Evolutionary conservation across 805 yeast genomes (phyloP).

Genomic region (Jamesozyma gamospora): DNA sequence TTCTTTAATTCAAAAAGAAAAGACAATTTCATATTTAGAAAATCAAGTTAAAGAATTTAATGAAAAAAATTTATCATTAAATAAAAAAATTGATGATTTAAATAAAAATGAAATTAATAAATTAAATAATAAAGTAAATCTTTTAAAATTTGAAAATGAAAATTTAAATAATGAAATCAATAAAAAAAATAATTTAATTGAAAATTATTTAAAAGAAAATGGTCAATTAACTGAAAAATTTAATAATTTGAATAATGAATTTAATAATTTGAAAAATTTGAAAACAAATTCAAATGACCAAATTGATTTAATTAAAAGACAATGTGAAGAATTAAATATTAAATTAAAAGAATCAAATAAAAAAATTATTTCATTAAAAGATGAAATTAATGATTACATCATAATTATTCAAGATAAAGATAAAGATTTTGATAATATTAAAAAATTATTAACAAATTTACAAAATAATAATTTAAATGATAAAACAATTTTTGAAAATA

Average conservation of each 20-base stretch:
- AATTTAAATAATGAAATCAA: conserved; percentile 30
- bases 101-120: conserved; percentile 27
- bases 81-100: conserved; percentile 23
- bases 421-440: conserved; percentile 64
- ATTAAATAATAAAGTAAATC: conserved; percentile 23
- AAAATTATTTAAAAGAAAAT: conserved; percentile 31
- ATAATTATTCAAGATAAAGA: conserved; percentile 69
- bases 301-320: conserved; percentile 45
- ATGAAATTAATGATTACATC: conserved; percentile 70
- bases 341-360: conserved; percentile 55
- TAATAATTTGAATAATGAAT: conserved; percentile 31
- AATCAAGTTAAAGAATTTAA: conserved; percentile 34
- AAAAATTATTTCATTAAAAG: conserved; percentile 59
- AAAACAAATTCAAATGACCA: conserved; percentile 35
- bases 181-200: conserved; percentile 30
- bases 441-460: conserved; percentile 56
- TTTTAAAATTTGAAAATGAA: conserved; percentile 32
- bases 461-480: conserved; percentile 48
- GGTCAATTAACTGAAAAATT: conserved; percentile 35
- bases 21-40: conserved; percentile 31
- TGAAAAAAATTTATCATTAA: conserved; percentile 18
- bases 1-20: conserved; percentile 28
- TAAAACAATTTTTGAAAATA: conserved; percentile 45
- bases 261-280: conserved; percentile 29
- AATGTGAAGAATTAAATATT: conserved; percentile 62